A percentile compares a stretch with the other conserved stretches of the same genome.
Evolutionary conservation across 306 rosid species (phyloP).

Genomic region (Trifolium subterraneum): DNA sequence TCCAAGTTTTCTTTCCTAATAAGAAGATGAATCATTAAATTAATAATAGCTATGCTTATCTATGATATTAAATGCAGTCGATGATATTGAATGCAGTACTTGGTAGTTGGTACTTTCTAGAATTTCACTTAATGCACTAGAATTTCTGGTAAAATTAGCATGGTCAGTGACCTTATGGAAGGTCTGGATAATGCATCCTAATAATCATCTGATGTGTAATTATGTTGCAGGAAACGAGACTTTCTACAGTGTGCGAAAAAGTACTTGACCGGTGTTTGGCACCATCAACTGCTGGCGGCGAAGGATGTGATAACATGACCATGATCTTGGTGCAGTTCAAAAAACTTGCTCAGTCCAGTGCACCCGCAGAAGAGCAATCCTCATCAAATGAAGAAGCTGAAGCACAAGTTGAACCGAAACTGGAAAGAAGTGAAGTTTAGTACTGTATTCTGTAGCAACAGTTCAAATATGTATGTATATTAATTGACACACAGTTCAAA

Average conservation of each 20-base stretch:
- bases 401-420: conserved; percentile 40
- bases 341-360: conserved; percentile 54
- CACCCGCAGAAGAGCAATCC: conserved; percentile 52
- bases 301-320: conserved; percentile 99
- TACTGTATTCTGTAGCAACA: conserved; percentile 33
- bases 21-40: conserved; percentile 20
- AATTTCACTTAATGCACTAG: neutral
- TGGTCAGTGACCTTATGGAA: neutral
- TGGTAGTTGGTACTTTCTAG: neutral
- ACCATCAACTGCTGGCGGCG: conserved; percentile 80
- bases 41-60: conserved; percentile 6
- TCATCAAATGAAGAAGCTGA: conserved; percentile 49
- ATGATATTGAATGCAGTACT: conserved; percentile 19
- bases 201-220: neutral
- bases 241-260: conserved; percentile 81
- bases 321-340: conserved; percentile 93
- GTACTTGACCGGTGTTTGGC: conserved; percentile 92
- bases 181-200: neutral
- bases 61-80: too few relatives aligned
- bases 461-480: conserved; percentile 36
- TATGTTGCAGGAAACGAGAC: conserved; percentile 69
- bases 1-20: neutral
- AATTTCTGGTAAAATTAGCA: neutral
- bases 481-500: conserved; percentile 10
- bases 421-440: conserved; percentile 43